Conservation (phyloP, 2,329 filamentous ascomycete genomes). For the Hymenoscyphus linearis region DNA sequence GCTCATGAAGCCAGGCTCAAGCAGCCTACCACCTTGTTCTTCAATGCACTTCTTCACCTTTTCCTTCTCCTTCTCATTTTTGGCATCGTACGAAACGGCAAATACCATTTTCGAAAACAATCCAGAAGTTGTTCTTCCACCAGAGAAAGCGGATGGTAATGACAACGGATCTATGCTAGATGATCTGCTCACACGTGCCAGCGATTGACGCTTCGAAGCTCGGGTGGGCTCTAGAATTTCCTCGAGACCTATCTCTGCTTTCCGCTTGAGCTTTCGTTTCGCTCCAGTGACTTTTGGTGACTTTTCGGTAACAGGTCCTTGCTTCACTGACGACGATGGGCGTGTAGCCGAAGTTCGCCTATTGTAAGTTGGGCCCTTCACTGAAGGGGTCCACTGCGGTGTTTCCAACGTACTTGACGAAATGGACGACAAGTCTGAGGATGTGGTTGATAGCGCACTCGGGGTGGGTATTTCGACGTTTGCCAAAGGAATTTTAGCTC, state of each 20-base stretch:
- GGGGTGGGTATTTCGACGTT: not conserved
- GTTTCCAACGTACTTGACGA: not conserved
- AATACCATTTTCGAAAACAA: conserved; percentile 82
- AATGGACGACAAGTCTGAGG: not conserved
- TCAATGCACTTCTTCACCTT: conserved; percentile 60
- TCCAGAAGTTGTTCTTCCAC: not conserved
- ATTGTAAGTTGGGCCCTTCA: not conserved
- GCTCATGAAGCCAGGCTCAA: conserved; percentile 73
- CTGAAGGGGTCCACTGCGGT: not conserved
- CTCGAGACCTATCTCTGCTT: not conserved
- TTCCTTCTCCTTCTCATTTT: conserved; percentile 47
- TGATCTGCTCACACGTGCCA: conserved; percentile 4
- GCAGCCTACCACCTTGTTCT: conserved; percentile 65
- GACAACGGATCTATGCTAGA: conserved; percentile 25
- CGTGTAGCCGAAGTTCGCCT: not conserved
- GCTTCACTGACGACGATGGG: not conserved
- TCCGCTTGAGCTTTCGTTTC: not conserved
- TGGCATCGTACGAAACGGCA: conserved; percentile 65
- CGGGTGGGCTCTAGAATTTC: conserved; percentile 7
- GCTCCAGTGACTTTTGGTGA: not conserved
- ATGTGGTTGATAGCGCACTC: not conserved
- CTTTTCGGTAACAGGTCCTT: not conserved
- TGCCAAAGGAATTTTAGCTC: not conserved
- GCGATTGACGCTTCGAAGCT: conserved; percentile 22
- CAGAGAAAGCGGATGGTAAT: conserved; percentile 1